Evolutionary conservation across 2,329 filamentous ascomycete species (phyloP), one percentile per base, ranked within the genome.

Genomic region (Phialophora expanda): DNA sequence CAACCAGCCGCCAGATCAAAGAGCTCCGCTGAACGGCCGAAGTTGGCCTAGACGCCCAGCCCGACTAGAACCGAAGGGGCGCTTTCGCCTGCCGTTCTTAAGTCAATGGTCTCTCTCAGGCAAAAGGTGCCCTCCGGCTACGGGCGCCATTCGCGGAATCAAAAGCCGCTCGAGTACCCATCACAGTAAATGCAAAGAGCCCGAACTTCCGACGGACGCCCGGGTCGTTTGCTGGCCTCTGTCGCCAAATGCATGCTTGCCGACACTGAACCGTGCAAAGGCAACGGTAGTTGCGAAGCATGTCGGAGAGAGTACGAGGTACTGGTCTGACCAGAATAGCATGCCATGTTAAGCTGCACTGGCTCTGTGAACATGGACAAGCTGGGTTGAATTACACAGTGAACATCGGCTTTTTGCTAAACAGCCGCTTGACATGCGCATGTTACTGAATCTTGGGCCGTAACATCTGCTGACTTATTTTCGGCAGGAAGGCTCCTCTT

Each of bases 31-130:
- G 20, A 14, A 51, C 4, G 24, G 9, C 28, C 28, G 17, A 55
- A 34, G 28, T 22, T 20, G 53, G 53, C 53, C 20, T 55, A 32
- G 53, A 20, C 28, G 53, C 53, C 53, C 28, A 55, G 53, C 14
- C 14, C 3, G 6, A 55, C 53, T 34, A 55, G 12, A 4, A 14
- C 28, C n/a, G 26, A 34, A 55, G 24, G 26, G 17, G 53, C 17
- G 28, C 28, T 34, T 11, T 11, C 17, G 12, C 53, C 34, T 34
- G 53, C 53, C 34, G 53, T 55, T 55, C 34, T 55, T 17, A 24
- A 12, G 48, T 22, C n/a, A 17, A 20, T 5, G 24, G 2, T 22
- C 46, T 24, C 5, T n/a, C n/a, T n/a, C n/a, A n/a, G 20, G 46
- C 11, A 50, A 11, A 51, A n/a, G 46, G 20, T 26, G 12, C 20